A percentile compares a stretch with the other conserved stretches of the same genome.
These are phyloP conservation scores for Vanrija sp. DNA, from an alignment of 1,284 basidiomycete species.

Conservation along the genomic window DNA sequence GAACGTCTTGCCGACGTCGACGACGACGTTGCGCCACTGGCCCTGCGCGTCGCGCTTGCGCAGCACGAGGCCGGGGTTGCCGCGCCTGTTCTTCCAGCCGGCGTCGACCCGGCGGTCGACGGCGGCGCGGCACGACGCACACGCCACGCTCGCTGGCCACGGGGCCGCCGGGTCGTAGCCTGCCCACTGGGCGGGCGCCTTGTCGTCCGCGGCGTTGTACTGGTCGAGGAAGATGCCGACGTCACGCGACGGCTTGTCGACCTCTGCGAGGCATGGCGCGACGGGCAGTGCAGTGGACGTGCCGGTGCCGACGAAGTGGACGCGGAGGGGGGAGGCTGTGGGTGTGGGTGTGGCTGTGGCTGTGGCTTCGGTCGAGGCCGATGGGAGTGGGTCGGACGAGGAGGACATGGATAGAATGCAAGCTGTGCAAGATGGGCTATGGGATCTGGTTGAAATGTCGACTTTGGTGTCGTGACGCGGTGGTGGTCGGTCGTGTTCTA, in stretches of 20 bases:
- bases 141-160: slow-evolving; percentile 42
- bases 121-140: slow-evolving; percentile 40
- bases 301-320: slow-evolving; percentile 48
- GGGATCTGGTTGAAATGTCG: too few species aligned
- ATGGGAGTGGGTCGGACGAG: not conserved
- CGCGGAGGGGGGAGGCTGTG: slow-evolving; percentile 23
- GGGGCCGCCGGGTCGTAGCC: slow-evolving; percentile 27
- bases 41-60: slow-evolving; percentile 12
- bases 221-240: slow-evolving; percentile 16
- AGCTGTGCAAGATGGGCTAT: too few species aligned
- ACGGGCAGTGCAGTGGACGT: slow-evolving; percentile 48
- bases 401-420: too few species aligned
- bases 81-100: slow-evolving; percentile 46
- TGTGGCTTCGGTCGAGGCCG: not conserved
- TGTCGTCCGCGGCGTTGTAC: slow-evolving; percentile 6
- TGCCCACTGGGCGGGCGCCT: slow-evolving; percentile 7
- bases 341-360: not conserved
- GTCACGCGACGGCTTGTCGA: slow-evolving; percentile 14
- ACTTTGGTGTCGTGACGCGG: too few species aligned
- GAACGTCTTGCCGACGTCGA: slow-evolving; percentile 52
- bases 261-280: slow-evolving; percentile 38
- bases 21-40: slow-evolving; percentile 45
- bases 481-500: too few species aligned
- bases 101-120: slow-evolving; percentile 37
- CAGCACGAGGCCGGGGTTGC: slow-evolving; percentile 45